Evolutionary conservation across 164 flowering plant genomes (phyloP), one percentile per base, ranked within the genome.

Genomic region (Magnolia changhungtana): DNA sequence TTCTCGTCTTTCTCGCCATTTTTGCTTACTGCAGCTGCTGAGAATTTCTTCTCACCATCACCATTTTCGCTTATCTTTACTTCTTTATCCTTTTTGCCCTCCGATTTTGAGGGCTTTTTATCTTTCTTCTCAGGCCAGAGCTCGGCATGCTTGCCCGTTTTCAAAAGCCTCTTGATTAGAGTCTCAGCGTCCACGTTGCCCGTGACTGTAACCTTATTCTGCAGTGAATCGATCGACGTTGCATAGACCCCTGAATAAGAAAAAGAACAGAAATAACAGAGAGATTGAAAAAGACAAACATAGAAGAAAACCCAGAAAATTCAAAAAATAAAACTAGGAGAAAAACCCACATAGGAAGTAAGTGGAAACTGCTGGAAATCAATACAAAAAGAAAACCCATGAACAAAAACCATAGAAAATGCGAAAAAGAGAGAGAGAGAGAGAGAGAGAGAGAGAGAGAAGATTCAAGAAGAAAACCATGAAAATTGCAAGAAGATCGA

Each of bases 121-220:
- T 29, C 71, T 1, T 51, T 55, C 20, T 58, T 68, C 59, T 69
- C 67, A 1, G 87, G 90, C 88, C 88, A 87, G 1, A 87, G 74
- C 82, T 88, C 92, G 3, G 90, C 92, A 63, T 81, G 85, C 61
- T 86, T 89, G 11, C 91, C 91, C 11, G 83, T 59, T 78, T 83
- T 88, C n/a, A 55, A 23, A 49, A 91, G 85, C 69, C 82, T 91
- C 82, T 78, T 86, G 63, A 89, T 81, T 13, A 91, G 83, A 11
- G 87, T 86, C 31, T 89, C 86, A 31, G 84, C 82, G 59, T 80
- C 82, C 2, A 91, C 84, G 79, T 86, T 86, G 20, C 93, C 91
- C 0, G 86, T 86, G 11, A 91, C 93, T 14, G 86, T 86, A 20
- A 87, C 92, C 74, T 81, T 89, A n/a, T 87, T 87, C 74, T 80